Percentiles rank a stretch among this genome's conserved stretches.
Evolutionary conservation across 768 basidiomycete species (phyloP).

Genomic region (Leccinum pellstonianum): DNA sequence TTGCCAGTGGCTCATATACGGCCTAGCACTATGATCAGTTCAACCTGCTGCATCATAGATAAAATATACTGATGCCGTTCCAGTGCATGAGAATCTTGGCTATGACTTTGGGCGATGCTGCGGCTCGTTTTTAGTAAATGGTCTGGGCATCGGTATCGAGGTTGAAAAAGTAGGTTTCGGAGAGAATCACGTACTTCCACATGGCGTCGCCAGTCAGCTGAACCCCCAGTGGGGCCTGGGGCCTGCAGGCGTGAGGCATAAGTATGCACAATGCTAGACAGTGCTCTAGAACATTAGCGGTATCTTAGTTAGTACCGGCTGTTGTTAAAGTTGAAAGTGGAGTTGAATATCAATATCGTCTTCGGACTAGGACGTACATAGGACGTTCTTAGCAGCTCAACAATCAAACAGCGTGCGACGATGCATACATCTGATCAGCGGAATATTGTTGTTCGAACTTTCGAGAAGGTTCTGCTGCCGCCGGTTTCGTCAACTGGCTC

Average conservation of each 20-base stretch:
- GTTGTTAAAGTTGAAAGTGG: too few relatives aligned
- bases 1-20: background rate
- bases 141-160: too few relatives aligned
- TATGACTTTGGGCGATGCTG: too few relatives aligned
- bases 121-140: too few relatives aligned
- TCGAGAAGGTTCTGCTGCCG: conserved; percentile 32
- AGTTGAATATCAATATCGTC: background rate
- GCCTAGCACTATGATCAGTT: background rate
- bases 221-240: background rate
- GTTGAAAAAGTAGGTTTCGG: background rate
- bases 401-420: background rate
- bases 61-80: background rate
- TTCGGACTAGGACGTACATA: background rate
- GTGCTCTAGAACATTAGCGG: too few relatives aligned
- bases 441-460: conserved; percentile 18
- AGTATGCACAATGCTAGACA: background rate
- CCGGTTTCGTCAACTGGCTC: background rate
- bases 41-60: background rate
- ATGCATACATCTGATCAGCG: too few relatives aligned
- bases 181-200: conserved; percentile 4
- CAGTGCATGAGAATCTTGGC: too few relatives aligned
- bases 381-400: background rate
- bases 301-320: too few relatives aligned
- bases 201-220: background rate
- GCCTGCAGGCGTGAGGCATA: too few relatives aligned